Conservation (phyloP, 306 rosid genomes). For the Begonia fuchsioides region DNA sequence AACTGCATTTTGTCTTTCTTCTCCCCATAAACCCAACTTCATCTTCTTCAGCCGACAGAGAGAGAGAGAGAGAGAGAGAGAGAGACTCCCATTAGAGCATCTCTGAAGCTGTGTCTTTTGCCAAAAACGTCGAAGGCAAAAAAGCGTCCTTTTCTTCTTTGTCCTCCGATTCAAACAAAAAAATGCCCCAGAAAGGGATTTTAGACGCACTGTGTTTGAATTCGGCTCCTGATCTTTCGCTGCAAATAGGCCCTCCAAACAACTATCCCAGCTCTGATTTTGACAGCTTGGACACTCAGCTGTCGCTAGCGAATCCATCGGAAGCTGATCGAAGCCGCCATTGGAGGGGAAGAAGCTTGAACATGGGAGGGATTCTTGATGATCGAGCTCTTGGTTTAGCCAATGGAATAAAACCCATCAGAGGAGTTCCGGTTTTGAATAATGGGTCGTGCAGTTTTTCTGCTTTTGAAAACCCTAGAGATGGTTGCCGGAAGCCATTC, state of each 20-base stretch:
- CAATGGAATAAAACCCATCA: neutral
- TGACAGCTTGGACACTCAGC: neutral
- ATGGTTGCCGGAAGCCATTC: neutral
- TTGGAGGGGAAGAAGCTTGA: neutral
- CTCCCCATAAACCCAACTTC: no score
- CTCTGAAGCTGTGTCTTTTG: no score
- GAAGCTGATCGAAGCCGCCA: neutral
- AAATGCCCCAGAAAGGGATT: neutral
- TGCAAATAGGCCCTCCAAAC: conserved; percentile 1
- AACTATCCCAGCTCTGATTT: neutral
- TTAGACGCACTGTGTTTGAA: neutral
- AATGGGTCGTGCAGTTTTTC: neutral
- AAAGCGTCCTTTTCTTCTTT: no score
- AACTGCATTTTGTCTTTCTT: no score
- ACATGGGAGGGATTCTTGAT: neutral
- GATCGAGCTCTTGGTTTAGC: neutral
- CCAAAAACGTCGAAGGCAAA: no score
- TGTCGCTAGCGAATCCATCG: neutral
- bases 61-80: no score
- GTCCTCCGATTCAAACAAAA: neutral
- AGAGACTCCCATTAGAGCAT: no score
- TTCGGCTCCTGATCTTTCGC: neutral
- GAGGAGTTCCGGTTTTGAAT: neutral
- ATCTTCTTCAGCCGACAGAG: no score
- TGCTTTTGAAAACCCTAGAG: neutral